A percentile compares a stretch with the other conserved stretches of the same genome.
phyloP scores from a whole-genome alignment of 441 rosid genomes.

The Mallotus japonicus region DNA sequence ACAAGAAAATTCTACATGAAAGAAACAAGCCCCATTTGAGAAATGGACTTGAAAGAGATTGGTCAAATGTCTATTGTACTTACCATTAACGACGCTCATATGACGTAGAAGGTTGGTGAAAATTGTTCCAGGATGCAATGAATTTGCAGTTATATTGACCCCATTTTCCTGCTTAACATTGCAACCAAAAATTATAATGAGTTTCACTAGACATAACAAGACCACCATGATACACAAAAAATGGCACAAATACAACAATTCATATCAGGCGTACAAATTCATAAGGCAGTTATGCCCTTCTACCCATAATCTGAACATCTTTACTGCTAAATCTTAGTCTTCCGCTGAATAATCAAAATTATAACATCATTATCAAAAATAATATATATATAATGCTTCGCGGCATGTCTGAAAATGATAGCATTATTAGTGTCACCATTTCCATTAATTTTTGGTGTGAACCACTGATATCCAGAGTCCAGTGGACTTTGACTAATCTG shows the following conservation, averaged over 20 bases:
- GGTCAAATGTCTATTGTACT: neutral
- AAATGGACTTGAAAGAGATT: neutral
- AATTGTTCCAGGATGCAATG: conserved; percentile 58
- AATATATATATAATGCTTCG: neutral
- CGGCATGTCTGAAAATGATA: neutral
- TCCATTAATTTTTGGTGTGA: neutral
- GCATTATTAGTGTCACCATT: neutral
- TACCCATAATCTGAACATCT: neutral
- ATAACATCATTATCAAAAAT: neutral
- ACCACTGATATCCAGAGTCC: too few species aligned
- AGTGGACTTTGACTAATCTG: too few species aligned
- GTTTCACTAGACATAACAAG: neutral
- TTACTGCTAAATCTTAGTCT: neutral
- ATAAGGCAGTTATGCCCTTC: neutral
- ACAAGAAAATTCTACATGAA: neutral
- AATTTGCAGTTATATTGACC: conserved; percentile 56
- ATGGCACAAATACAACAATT: neutral
- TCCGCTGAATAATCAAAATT: neutral
- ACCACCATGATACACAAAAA: too few species aligned
- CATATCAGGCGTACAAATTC: neutral
- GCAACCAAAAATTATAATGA: conserved; percentile 6
- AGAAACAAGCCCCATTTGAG: neutral
- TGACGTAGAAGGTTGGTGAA: conserved; percentile 57
- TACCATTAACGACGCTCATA: conserved; percentile 36
- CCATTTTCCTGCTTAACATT: conserved; percentile 53